Percentiles rank a stretch among this genome's conserved stretches.
Evolutionary conservation across 257 asterid genomes (phyloP).

Genomic region (Mitragyna speciosa): DNA sequence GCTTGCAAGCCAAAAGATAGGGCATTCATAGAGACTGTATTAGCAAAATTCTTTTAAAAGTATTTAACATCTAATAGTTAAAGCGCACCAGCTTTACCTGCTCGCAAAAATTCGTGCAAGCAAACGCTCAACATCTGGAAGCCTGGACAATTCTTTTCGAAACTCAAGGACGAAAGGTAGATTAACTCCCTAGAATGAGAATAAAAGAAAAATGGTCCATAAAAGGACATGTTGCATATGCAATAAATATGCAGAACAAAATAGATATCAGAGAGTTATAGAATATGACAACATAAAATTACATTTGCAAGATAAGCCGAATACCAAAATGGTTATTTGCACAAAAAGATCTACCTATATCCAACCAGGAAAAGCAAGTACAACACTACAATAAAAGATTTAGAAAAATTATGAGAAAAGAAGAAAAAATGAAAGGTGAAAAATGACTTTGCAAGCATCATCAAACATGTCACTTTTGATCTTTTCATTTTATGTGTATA

Average conservation of each 20-base stretch:
- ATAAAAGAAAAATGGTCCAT: background rate
- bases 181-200: conserved; percentile 56
- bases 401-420: too few species aligned
- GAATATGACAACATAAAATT: too few species aligned
- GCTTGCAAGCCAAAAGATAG: conserved; percentile 29
- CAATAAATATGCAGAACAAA: background rate
- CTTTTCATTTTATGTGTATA: too few species aligned
- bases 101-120: conserved; percentile 82
- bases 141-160: conserved; percentile 77
- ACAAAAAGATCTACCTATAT: background rate
- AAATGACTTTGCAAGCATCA: background rate
- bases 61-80: background rate
- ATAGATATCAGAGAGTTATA: background rate
- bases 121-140: conserved; percentile 94
- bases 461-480: background rate
- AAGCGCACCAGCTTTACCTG: conserved; percentile 55
- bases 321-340: too few species aligned
- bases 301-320: too few species aligned
- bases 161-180: conserved; percentile 65
- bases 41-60: background rate
- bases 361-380: background rate
- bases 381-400: too few species aligned
- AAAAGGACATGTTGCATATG: background rate
- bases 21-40: conserved; percentile 10
- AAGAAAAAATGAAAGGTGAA: background rate